Evolutionary conservation across 2,329 filamentous ascomycete species (phyloP).

Genomic region (Colletotrichum trifolii): DNA sequence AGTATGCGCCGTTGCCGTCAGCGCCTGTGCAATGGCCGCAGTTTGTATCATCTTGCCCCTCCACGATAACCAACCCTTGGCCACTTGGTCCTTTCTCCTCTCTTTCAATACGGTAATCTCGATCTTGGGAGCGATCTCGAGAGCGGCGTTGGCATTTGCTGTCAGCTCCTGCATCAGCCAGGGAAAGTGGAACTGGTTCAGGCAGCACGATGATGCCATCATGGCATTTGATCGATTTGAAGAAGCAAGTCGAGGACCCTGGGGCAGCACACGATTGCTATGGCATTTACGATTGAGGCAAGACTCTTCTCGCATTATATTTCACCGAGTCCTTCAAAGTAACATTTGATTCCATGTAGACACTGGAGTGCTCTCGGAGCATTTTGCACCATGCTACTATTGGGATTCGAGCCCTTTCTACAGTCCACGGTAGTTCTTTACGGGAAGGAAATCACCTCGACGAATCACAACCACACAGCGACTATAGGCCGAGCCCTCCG

Average conservation of each 20-base stretch:
- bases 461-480: neutral
- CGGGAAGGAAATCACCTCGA: neutral
- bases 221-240: constrained; percentile 10
- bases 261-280: constrained; percentile 1
- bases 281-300: constrained; percentile 8
- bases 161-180: constrained; percentile 11
- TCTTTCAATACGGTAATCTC: constrained; percentile 14
- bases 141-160: neutral
- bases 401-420: constrained; percentile 11
- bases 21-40: too few species aligned
- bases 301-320: neutral
- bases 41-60: neutral
- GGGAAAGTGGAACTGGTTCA: constrained; percentile 20
- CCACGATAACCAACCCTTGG: neutral
- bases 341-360: neutral
- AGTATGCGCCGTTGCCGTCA: too few species aligned
- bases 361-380: constrained; percentile 6
- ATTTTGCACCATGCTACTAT: neutral
- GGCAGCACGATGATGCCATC: neutral
- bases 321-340: neutral
- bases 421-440: neutral
- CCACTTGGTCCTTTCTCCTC: neutral
- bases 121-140: neutral
- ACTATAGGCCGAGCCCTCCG: neutral
- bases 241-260: constrained; percentile 11